phyloP scores from a whole-genome alignment of 305 asterid species.

The Solanum aculeatissimum region DNA sequence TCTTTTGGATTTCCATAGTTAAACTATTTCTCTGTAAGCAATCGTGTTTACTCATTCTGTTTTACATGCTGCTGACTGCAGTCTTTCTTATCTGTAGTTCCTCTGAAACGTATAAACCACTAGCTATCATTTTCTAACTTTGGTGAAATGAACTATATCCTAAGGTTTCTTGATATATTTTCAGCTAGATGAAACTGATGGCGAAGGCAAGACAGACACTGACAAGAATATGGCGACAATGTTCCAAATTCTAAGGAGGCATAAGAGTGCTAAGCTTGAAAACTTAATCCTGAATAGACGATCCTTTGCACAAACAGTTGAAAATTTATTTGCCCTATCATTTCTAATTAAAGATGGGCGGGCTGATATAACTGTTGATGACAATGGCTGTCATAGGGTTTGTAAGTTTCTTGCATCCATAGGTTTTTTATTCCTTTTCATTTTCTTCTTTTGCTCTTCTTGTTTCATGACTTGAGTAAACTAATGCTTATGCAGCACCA shows the following conservation, averaged over 20 bases:
- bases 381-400: conserved; percentile 51
- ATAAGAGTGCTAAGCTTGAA: conserved; percentile 57
- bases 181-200: background rate
- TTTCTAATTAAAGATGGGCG: conserved; percentile 89
- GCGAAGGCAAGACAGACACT: conserved; percentile 70
- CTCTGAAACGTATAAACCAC: background rate
- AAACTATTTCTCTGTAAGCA: background rate
- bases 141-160: background rate
- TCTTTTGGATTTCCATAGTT: background rate
- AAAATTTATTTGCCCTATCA: conserved; percentile 84
- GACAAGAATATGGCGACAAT: conserved; percentile 86
- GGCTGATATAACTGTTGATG: conserved; percentile 53
- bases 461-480: background rate
- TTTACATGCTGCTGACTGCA: background rate
- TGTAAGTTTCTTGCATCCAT: conserved; percentile 29
- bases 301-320: conserved; percentile 88
- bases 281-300: conserved; percentile 53
- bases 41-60: background rate
- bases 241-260: conserved; percentile 59
- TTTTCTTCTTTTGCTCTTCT: background rate
- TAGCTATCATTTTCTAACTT: background rate
- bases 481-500: conserved; percentile 44
- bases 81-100: background rate
- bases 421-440: background rate
- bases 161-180: background rate